Percentiles rank a stretch among this genome's conserved stretches.
These are phyloP conservation scores for Naganishia albida DNA, from an alignment of 1,284 basidiomycete species.

Conservation along the genomic window DNA sequence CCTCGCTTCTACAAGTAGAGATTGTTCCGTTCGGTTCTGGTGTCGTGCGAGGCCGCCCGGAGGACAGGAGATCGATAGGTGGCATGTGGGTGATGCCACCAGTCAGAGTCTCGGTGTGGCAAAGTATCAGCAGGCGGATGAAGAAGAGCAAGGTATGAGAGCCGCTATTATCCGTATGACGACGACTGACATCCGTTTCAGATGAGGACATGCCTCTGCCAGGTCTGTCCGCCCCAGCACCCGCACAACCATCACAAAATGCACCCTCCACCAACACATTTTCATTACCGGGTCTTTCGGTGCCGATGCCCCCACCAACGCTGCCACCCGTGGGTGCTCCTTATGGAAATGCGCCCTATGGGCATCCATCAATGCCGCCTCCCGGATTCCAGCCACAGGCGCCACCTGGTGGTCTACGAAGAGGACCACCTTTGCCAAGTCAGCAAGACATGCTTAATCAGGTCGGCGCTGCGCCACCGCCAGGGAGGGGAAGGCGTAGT, in stretches of 20 bases:
- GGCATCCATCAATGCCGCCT: slow-evolving; percentile 5
- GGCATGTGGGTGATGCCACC: slow-evolving; percentile 48
- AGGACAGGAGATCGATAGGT: slow-evolving; percentile 64
- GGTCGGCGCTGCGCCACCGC: slow-evolving; percentile 32
- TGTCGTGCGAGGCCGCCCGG: slow-evolving; percentile 68
- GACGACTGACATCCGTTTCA: background rate
- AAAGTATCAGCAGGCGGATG: slow-evolving; percentile 56
- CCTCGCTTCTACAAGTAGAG: slow-evolving; percentile 87
- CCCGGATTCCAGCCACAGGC: background rate
- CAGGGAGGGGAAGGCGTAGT: slow-evolving; percentile 34
- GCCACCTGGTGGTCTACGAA: slow-evolving; percentile 11
- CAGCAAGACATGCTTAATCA: slow-evolving; percentile 55
- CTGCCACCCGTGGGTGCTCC: slow-evolving; percentile 11
- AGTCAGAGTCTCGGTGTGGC: slow-evolving; percentile 40
- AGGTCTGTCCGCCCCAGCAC: slow-evolving; percentile 24
- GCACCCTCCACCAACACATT: background rate
- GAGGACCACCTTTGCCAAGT: slow-evolving; percentile 41
- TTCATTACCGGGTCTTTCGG: slow-evolving; percentile 22
- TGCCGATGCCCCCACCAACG: slow-evolving; percentile 25
- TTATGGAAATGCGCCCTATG: background rate
- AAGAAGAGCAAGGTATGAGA: slow-evolving; percentile 38
- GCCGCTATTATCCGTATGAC: background rate
- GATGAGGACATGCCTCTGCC: slow-evolving; percentile 34
- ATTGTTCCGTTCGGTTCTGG: slow-evolving; percentile 98
- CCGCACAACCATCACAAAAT: background rate